A percentile compares a stretch with the other conserved stretches of the same genome.
Conservation (phyloP, 148 eudicot species). For the Talinum fruticosum region DNA sequence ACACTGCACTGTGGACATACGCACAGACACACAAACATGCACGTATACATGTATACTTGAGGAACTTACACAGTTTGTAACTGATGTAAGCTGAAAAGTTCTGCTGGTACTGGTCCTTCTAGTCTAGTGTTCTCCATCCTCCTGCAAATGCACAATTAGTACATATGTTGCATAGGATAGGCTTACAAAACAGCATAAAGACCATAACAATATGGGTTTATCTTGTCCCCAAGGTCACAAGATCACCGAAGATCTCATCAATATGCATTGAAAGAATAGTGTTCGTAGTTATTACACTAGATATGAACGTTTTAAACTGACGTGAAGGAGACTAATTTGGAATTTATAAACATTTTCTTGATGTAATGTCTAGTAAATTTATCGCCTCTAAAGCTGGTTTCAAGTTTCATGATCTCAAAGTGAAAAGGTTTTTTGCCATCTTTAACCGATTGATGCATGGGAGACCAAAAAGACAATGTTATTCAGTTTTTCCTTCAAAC, state of each 20-base stretch:
- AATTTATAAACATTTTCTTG: too few relatives aligned
- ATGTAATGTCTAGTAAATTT: background rate
- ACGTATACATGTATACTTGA: too few relatives aligned
- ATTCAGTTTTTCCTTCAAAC: background rate
- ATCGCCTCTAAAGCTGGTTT: background rate
- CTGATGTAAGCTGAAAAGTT: slow-evolving; percentile 32
- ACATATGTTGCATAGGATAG: background rate
- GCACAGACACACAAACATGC: too few relatives aligned
- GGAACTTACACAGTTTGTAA: slow-evolving; percentile 33
- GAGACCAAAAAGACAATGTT: background rate
- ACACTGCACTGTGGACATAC: too few relatives aligned
- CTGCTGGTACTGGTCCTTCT: slow-evolving; percentile 30
- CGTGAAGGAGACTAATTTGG: too few relatives aligned
- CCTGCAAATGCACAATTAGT: slow-evolving; percentile 25
- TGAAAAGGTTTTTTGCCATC: background rate
- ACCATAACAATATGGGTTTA: background rate
- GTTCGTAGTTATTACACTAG: background rate
- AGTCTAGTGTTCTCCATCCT: slow-evolving; percentile 36
- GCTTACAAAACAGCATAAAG: background rate
- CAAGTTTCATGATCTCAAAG: background rate
- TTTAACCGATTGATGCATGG: background rate
- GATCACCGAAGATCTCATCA: background rate
- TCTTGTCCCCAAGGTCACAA: background rate
- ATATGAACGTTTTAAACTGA: too few relatives aligned
- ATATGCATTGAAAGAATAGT: background rate